Conservation (phyloP, 176 grass and related monocot genomes). For the Aegilops speltoides region DNA sequence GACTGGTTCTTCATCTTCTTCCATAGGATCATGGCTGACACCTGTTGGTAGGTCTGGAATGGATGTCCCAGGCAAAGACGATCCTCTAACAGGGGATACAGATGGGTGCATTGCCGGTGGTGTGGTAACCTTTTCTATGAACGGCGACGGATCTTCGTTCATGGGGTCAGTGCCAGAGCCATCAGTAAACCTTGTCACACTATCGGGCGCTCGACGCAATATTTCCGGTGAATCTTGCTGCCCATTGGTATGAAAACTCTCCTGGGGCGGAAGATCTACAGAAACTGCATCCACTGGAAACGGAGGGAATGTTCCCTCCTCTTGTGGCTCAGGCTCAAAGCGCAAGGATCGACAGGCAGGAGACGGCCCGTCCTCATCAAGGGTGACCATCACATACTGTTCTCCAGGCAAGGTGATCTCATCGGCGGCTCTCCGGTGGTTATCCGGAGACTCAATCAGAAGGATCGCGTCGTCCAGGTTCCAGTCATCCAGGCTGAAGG, state of each 20-base stretch:
- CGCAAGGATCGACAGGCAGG: constrained; percentile 17
- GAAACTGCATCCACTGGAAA: constrained; percentile 43
- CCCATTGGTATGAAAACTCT: constrained; percentile 16
- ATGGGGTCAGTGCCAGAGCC: constrained; percentile 26
- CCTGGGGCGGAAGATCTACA: neutral
- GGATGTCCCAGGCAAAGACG: constrained; percentile 25
- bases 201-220: constrained; percentile 42
- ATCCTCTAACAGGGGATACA: neutral
- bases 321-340: constrained; percentile 36
- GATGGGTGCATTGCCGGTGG: constrained; percentile 12
- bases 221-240: constrained; percentile 46
- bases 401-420: constrained; percentile 79
- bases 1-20: neutral
- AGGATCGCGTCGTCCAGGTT: constrained; percentile 60
- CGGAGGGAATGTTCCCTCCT: constrained; percentile 57
- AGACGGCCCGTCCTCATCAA: constrained; percentile 60
- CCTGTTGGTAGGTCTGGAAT: neutral
- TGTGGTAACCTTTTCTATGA: constrained; percentile 33
- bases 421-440: constrained; percentile 56
- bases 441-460: constrained; percentile 46
- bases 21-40: neutral
- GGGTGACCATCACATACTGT: constrained; percentile 57
- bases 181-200: constrained; percentile 17
- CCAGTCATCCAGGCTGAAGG: constrained; percentile 67
- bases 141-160: constrained; percentile 33